Percentiles rank a stretch among this genome's conserved stretches.
phyloP scores from a whole-genome alignment of 257 asterid species.

The Rhazya stricta region DNA sequence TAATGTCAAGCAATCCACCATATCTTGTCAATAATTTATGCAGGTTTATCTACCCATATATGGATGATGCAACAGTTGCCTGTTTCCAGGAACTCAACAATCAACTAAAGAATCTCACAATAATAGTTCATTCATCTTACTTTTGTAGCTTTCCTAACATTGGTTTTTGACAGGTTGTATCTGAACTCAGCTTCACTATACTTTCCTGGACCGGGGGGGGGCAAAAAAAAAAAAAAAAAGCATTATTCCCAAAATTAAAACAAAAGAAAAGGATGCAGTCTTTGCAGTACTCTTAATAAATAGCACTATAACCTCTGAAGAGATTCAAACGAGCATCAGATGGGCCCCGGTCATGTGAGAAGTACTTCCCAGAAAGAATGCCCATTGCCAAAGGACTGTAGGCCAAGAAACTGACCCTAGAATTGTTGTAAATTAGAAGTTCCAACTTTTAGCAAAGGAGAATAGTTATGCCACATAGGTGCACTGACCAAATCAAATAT shows the following conservation, averaged over 20 bases:
- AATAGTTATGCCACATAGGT: neutral
- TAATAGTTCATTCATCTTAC: conserved; percentile 36
- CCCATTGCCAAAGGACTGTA: conserved; percentile 98
- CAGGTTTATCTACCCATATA: neutral
- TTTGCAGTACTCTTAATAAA: conserved; percentile 8
- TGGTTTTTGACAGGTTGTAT: conserved; percentile 55
- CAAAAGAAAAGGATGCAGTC: neutral
- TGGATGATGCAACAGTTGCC: neutral
- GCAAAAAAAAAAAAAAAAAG: conserved; percentile 12
- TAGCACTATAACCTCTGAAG: conserved; percentile 54
- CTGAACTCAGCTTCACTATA: conserved; percentile 90
- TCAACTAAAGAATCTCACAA: conserved; percentile 6
- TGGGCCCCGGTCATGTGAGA: conserved; percentile 57
- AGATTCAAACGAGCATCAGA: conserved; percentile 53
- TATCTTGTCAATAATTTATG: neutral
- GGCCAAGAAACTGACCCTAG: conserved; percentile 52
- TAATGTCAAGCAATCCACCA: neutral
- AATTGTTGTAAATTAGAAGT: neutral
- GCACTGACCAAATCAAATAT: neutral
- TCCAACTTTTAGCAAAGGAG: neutral
- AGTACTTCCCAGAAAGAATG: conserved; percentile 84
- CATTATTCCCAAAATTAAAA: conserved; percentile 10
- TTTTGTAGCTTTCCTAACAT: conserved; percentile 44
- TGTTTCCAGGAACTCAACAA: neutral
- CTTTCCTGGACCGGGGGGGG: conserved; percentile 62